Evolutionary conservation across 2,329 filamentous ascomycete genomes (phyloP), one percentile per base, ranked within the genome.

Genomic region (Trichoderma semiorbis): DNA sequence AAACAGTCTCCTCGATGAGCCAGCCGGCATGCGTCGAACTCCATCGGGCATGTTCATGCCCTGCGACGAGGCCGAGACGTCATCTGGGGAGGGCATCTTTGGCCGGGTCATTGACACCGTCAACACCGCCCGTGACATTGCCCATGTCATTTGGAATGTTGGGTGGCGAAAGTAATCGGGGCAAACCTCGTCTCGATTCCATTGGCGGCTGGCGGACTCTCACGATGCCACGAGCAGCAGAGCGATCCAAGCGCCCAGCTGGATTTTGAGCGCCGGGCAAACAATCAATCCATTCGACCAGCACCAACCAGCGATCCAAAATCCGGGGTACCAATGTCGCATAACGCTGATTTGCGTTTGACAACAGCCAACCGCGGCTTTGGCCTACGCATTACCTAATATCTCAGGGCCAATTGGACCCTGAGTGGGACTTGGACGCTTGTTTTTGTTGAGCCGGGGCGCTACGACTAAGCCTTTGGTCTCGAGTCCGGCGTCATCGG

Each of bases 11-110:
- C 80, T 78, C n/a, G 84, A 83, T 24, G 86, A 88, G 72, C 83
- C 86, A 57, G 84, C 81, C 21, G 90, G 91, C 67, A 91, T 97
- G 85, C 90, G 91, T 74, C 88, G 94, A 75, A 97, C 93, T 24
- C 86, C 90, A 65, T 96, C 93, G 50, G 94, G 94, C 75, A 97
- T 97, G 93, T 92, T 97, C 77, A 95, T 97, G 92, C 93, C 94
- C 8, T 92, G 91, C 76, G 92, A 94, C 76, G 92, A 94, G 76
- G 90, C 90, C 73, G 92, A 94, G 74, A 84, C 81, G 79, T 86
- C 81, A 61, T 84, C 86, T 73, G 88, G 84, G 77, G 85, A 87
- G 66, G 91, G 92, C 61, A 86, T 97, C 70, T 88, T 97, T 78
- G 92, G 93, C 73, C 90, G 91, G 77, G 90, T 97, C 64, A 90